Base-by-base conservation (phyloP, 805 yeast genomes). In the Saturnispora besseyi region DNA sequence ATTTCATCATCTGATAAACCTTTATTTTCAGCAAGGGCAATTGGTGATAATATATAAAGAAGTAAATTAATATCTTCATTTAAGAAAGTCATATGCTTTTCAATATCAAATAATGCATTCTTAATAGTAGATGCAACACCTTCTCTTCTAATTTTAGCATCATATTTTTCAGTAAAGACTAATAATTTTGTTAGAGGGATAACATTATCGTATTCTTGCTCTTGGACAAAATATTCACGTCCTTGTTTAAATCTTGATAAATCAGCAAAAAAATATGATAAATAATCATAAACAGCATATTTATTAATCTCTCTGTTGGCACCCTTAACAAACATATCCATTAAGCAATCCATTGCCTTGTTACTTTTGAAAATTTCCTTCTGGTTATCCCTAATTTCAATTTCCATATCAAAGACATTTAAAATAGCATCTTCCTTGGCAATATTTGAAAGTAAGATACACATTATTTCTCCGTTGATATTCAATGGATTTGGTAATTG, bases 101-200 rank as follows among this genome's bases (percentile, higher is more conserved):
- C 78, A 1, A 86, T 72, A 61, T 90, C 96, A 60, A 91, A 91
- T 45, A 91, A 69, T 0, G 91, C 78, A 66, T 91, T 91, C 64
- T 93, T 91, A 57, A 93, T 86, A 2, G 96, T 85, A 5, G 95
- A 84, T 1, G 95, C 95, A 36, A 87, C 90, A 61, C 96, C 97
- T 62, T 85, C 90, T 67, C 98, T 77, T 69, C 98, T 81, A 26
- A 79, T 78, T 59, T 79, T 79, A 12, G 87, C 74, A 60, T 84
- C 90, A 56, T 81, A 84, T 59, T 81, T 79, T 61, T 87, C 90
- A 4, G 96, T 84, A 67, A 88, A 89, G 0, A 81, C 93, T 52
- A 87, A 71, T 28, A 89, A 66, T 62, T 87, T 87, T n/a, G 89
- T 79, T 22, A 88, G 66, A 33, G 96, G 96, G 15, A 85, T 81